Base-by-base conservation (phyloP, 2,329 filamentous ascomycete genomes). In the Aureobasidium sp. region DNA sequence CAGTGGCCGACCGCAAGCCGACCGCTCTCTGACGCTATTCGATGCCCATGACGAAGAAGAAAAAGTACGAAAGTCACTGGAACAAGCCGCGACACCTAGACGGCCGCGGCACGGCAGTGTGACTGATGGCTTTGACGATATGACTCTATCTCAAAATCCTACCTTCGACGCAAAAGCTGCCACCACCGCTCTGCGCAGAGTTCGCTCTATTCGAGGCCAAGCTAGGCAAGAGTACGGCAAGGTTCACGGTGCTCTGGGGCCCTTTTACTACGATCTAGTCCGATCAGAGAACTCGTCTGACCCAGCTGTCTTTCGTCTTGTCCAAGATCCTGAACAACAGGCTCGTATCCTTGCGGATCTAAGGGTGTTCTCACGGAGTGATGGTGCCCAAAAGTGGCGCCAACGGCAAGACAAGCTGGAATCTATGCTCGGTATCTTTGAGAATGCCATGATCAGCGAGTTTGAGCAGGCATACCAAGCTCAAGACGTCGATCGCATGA, bases 381-480 rank as follows among this genome's bases (percentile, higher is more conserved):
- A 99, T 73, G 89, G 84, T 78, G 82, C 90, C 0, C 78, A 87
- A 63, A 92, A 91, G 1, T 92, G 88, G 80, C 74, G 78, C 52
- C 81, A 85, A 67, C 81, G 93, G 47, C 84, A 89, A 69, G 85
- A 88, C 65, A 89, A 87, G 70, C 78, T 99, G 24, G 79, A 84
- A 41, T 83, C 81, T 27, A 92, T 95, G 82, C 84, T 87, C 66
- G 82, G 82, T 41, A 87, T 94, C 63, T 99, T 99, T 69, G 93
- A 97, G 75, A 92, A 87, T 62, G 92, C 92, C 3, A 92, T 95
- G 3, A 77, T 97, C 57, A 84, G 89, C 53, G 94, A 99, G 73
- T 99, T 99, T 68, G 89, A 95, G 74, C 89, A 94, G 66, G 94
- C 91, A 4, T 96, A 95, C 67, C 90, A 94, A 72, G 87, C 86